Evolutionary conservation across 306 rosid genomes (phyloP).

Genomic region (Rosa lucieae): DNA sequence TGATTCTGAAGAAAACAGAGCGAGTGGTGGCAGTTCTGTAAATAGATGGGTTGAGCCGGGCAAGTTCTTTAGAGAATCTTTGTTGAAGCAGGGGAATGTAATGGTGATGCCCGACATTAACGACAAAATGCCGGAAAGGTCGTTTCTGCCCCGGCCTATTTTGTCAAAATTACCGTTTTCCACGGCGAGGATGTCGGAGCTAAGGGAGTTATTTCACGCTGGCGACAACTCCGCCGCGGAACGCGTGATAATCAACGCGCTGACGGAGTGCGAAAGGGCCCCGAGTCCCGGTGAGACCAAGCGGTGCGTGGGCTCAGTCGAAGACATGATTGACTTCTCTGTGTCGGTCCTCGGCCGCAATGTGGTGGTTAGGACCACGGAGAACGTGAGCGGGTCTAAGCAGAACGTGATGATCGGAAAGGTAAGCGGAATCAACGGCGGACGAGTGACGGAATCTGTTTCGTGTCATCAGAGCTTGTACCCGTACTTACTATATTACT

Average conservation of each 20-base stretch:
- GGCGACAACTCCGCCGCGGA: constrained; percentile 41
- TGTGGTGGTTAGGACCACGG: constrained; percentile 41
- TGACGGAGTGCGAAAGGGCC: constrained; percentile 60
- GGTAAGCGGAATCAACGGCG: constrained; percentile 56
- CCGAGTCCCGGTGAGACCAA: constrained; percentile 72
- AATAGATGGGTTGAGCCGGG: constrained; percentile 62
- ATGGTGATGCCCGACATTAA: constrained; percentile 69
- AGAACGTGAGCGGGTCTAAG: constrained; percentile 56
- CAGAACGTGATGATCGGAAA: constrained; percentile 53
- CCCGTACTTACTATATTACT: constrained; percentile 81
- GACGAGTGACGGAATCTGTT: constrained; percentile 62
- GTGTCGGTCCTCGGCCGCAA: constrained; percentile 46
- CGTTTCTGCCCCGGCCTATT: constrained; percentile 62
- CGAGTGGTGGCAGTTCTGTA: constrained; percentile 36
- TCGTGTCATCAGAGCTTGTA: constrained; percentile 89
- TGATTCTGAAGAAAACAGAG: not conserved
- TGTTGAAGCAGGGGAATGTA: constrained; percentile 59
- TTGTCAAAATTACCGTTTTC: constrained; percentile 66
- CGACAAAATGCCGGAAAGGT: constrained; percentile 69
- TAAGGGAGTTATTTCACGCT: constrained; percentile 47
- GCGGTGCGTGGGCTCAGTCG: constrained; percentile 69
- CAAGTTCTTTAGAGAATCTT: constrained; percentile 68
- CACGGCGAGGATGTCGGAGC: constrained; percentile 12
- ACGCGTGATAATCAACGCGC: constrained; percentile 41
- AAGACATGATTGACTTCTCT: constrained; percentile 76